Percentiles rank a stretch among this genome's conserved stretches.
phyloP scores from a whole-genome alignment of 306 rosid genomes.

The Ammopiptanthus mongolicus region DNA sequence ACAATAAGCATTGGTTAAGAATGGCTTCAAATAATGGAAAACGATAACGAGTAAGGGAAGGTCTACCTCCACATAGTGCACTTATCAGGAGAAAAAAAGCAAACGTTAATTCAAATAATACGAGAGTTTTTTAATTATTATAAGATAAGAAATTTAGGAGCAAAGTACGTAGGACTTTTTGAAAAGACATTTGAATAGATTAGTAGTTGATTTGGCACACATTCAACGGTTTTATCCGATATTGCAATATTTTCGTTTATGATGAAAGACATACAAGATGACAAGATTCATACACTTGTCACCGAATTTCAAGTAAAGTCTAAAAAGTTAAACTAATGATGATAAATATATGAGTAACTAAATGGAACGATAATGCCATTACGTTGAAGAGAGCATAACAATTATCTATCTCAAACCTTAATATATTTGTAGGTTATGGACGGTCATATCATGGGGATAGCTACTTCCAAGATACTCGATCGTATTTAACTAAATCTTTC shows the following conservation, averaged over 20 bases:
- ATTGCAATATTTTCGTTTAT: background rate
- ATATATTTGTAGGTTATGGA: background rate
- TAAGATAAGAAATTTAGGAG: background rate
- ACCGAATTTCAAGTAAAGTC: background rate
- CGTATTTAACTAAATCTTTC: background rate
- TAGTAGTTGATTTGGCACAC: conserved; percentile 18
- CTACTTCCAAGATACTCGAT: background rate
- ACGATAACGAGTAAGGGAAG: background rate
- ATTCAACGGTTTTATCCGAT: conserved; percentile 3
- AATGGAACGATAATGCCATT: background rate
- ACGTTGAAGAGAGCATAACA: background rate
- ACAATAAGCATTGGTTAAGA: background rate
- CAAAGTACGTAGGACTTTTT: background rate
- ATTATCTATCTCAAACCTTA: background rate
- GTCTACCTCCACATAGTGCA: background rate
- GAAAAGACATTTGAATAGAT: background rate
- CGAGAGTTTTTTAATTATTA: background rate
- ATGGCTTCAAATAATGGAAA: background rate
- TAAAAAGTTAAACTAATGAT: background rate
- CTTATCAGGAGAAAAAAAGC: background rate
- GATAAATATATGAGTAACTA: background rate
- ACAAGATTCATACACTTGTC: conserved; percentile 13
- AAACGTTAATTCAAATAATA: background rate
- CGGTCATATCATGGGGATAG: background rate
- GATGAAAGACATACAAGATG: background rate